phyloP scores from a whole-genome alignment of 2,329 filamentous ascomycete species.

The Bipolaris gigantea region DNA sequence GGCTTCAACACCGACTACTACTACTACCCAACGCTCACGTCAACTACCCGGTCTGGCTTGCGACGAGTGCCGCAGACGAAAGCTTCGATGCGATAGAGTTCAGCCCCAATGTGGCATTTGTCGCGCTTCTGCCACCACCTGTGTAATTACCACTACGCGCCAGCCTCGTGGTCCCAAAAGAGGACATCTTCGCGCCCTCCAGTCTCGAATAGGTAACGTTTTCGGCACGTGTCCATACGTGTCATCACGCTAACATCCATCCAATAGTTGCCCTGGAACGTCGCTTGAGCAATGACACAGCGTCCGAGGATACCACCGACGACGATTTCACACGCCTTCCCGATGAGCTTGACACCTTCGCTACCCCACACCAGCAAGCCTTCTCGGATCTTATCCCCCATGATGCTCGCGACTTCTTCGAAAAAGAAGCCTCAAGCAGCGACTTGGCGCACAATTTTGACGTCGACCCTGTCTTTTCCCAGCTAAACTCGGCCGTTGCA shows the following conservation, averaged over 20 bases:
- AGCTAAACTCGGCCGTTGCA: not conserved
- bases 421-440: not conserved
- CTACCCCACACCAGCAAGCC: not conserved
- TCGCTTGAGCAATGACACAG: not conserved
- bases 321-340: not conserved
- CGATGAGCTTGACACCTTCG: not conserved
- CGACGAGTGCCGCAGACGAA: not conserved
- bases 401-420: not conserved
- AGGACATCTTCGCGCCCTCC: not conserved
- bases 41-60: not conserved
- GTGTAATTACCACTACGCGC: not conserved
- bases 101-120: not conserved
- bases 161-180: not conserved
- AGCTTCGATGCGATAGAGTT: constrained; percentile 1
- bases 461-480: not conserved
- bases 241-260: not conserved
- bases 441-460: not conserved
- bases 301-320: not conserved
- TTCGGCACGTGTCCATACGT: not conserved
- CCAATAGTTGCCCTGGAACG: not conserved
- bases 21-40: not conserved
- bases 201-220: not conserved
- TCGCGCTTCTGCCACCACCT: not conserved
- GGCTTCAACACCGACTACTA: not conserved
- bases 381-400: not conserved